These are phyloP conservation scores for Jacaranda mimosifolia DNA, from an alignment of 257 asterid species.

Conservation along the genomic window DNA sequence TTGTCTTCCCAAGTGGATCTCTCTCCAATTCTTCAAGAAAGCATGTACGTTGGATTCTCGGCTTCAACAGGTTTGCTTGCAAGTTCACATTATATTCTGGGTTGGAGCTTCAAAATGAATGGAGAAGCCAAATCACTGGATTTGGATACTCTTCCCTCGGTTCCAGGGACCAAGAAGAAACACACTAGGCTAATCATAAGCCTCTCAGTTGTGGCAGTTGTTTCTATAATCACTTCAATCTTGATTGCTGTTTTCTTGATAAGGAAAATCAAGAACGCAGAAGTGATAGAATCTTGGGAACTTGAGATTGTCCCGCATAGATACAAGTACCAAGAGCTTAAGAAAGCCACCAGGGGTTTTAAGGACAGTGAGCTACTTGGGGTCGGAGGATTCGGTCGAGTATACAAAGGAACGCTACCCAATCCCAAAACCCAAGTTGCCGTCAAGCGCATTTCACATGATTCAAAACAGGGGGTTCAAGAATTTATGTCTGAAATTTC, in stretches of 20 bases:
- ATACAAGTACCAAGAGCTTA: slow-evolving; percentile 62
- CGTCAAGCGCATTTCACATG: slow-evolving; percentile 73
- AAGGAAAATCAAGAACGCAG: slow-evolving; percentile 53
- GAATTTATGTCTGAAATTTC: slow-evolving; percentile 78
- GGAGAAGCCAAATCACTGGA: slow-evolving; percentile 56
- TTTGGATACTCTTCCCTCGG: slow-evolving; percentile 53
- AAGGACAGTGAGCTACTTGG: slow-evolving; percentile 72
- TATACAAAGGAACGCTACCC: slow-evolving; percentile 59
- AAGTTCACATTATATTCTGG: slow-evolving; percentile 73
- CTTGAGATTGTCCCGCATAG: slow-evolving; percentile 80
- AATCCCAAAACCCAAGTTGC: slow-evolving; percentile 56
- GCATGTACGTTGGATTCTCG: slow-evolving; percentile 78
- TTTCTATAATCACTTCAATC: slow-evolving; percentile 25
- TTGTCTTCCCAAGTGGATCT: slow-evolving; percentile 57
- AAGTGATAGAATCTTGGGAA: slow-evolving; percentile 77
- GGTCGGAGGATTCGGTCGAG: slow-evolving; percentile 76
- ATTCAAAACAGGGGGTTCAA: slow-evolving; percentile 70
- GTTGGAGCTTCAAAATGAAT: slow-evolving; percentile 76
- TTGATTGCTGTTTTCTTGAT: slow-evolving; percentile 31
- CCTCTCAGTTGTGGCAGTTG: slow-evolving; percentile 32
- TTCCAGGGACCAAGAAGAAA: slow-evolving; percentile 43
- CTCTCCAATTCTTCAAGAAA: slow-evolving; percentile 49
- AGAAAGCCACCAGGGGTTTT: slow-evolving; percentile 69
- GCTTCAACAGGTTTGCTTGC: slow-evolving; percentile 76
- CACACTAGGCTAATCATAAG: slow-evolving; percentile 36